These are phyloP conservation scores for Cudoniella acicularis DNA, from an alignment of 495 filamentous ascomycete genomes.

Conservation along the genomic window DNA sequence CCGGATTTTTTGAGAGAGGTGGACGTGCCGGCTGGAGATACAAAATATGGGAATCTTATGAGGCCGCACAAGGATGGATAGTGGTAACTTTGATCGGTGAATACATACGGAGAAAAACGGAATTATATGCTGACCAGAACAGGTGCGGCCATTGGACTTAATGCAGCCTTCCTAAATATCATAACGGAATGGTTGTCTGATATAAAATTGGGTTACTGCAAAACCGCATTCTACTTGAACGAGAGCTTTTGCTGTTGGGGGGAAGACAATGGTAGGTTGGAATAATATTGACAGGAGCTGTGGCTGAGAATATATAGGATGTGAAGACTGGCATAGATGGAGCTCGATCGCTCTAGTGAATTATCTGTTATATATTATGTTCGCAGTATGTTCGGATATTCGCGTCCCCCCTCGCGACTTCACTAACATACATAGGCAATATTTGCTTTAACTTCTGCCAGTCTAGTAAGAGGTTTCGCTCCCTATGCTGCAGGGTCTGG, in stretches of 20 bases:
- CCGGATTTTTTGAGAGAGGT: constrained; percentile 70
- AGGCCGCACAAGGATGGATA: constrained; percentile 97
- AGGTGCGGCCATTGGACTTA: constrained; percentile 84
- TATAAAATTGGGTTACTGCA: constrained; percentile 91
- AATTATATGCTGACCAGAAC: constrained; percentile 10
- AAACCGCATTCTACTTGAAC: constrained; percentile 94
- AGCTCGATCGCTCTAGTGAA: constrained; percentile 73
- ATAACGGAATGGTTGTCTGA: constrained; percentile 96
- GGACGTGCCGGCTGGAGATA: constrained; percentile 76
- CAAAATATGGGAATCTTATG: constrained; percentile 81
- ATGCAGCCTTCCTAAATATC: constrained; percentile 92
- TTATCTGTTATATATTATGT: constrained; percentile 84
- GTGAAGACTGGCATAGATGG: constrained; percentile 88
- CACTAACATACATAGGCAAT: no score
- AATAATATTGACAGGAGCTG: constrained; percentile 23
- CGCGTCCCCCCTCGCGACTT: no score
- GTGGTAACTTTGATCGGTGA: constrained; percentile 86
- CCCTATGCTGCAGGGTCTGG: constrained; percentile 96
- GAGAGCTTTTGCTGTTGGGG: constrained; percentile 99
- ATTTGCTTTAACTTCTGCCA: constrained; percentile 79
- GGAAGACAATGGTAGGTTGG: constrained; percentile 67
- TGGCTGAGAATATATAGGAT: constrained; percentile 50
- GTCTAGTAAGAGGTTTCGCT: constrained; percentile 86
- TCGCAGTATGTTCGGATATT: constrained; percentile 67
- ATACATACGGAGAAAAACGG: not conserved